Evolutionary conservation across 768 basidiomycete species (phyloP).

Genomic region (Termitomyces sp.): DNA sequence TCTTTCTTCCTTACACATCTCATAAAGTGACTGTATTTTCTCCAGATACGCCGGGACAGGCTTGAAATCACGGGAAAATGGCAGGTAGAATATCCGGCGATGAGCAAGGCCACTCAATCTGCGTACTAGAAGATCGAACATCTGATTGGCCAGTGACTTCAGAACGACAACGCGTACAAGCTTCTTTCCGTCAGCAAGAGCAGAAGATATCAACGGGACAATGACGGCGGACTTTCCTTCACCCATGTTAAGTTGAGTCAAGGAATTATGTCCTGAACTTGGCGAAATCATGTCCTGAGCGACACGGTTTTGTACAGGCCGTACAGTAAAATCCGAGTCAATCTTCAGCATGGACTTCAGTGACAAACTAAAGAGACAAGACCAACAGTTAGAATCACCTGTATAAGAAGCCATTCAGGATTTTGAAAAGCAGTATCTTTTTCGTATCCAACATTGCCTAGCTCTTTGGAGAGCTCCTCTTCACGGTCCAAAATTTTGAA

Average conservation of each 20-base stretch:
- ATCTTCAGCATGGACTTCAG: neutral
- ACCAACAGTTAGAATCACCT: neutral
- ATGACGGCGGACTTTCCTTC: conserved; percentile 53
- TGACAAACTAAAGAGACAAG: neutral
- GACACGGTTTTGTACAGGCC: conserved; percentile 34
- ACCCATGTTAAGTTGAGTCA: conserved; percentile 52
- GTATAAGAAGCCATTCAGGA: neutral
- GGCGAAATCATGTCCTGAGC: conserved; percentile 45
- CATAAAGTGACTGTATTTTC: conserved; percentile 24
- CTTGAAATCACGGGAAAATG: conserved; percentile 38
- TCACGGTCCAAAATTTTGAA: neutral
- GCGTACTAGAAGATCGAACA: conserved; percentile 41
- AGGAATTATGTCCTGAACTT: conserved; percentile 24
- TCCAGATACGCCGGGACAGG: conserved; percentile 13
- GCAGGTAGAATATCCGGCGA: conserved; percentile 41
- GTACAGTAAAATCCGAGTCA: conserved; percentile 24
- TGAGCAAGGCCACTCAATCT: conserved; percentile 38
- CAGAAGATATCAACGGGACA: conserved; percentile 34
- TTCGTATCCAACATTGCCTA: neutral
- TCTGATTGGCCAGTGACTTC: conserved; percentile 40
- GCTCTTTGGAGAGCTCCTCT: neutral
- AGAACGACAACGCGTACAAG: conserved; percentile 45
- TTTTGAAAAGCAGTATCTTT: neutral
- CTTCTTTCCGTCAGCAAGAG: conserved; percentile 35
- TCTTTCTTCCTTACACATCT: conserved; percentile 28